These are phyloP conservation scores for Pharus latifolius DNA, from an alignment of 176 grass and related monocot species.

Conservation along the genomic window DNA sequence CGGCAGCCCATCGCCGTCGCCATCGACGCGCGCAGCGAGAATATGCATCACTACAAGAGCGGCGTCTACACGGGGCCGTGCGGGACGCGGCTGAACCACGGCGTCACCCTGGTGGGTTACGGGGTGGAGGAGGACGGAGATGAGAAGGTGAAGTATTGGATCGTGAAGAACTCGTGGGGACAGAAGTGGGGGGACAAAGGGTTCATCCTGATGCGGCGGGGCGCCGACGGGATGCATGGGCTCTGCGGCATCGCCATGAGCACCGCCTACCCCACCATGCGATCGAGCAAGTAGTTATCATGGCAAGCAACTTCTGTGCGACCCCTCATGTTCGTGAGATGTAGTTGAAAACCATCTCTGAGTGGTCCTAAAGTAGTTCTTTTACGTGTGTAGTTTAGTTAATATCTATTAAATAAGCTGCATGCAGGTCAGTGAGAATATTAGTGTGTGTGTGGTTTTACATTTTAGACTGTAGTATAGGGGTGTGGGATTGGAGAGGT, in stretches of 20 bases:
- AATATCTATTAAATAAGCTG: too few relatives aligned
- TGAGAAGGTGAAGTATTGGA: slow-evolving; percentile 44
- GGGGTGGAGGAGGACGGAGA: neutral
- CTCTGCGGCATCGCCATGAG: slow-evolving; percentile 66
- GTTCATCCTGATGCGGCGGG: slow-evolving; percentile 56
- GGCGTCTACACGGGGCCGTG: slow-evolving; percentile 56
- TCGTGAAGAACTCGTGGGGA: slow-evolving; percentile 75
- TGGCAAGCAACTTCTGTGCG: too few relatives aligned
- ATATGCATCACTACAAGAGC: slow-evolving; percentile 48
- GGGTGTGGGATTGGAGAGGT: too few relatives aligned
- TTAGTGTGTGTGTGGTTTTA: too few relatives aligned
- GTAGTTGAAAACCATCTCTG: too few relatives aligned
- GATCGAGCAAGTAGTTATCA: too few relatives aligned
- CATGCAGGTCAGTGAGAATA: too few relatives aligned
- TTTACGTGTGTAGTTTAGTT: too few relatives aligned
- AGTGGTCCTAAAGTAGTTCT: too few relatives aligned
- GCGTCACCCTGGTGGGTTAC: slow-evolving; percentile 45
- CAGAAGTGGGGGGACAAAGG: slow-evolving; percentile 45
- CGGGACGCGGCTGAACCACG: slow-evolving; percentile 46
- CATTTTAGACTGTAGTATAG: too few relatives aligned
- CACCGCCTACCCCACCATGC: slow-evolving; percentile 41
- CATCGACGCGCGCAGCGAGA: slow-evolving; percentile 45
- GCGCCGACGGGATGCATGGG: slow-evolving; percentile 36
- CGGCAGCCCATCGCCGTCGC: slow-evolving; percentile 48
- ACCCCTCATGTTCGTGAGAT: too few relatives aligned